These are phyloP conservation scores for Crucibulum laeve DNA, from an alignment of 768 basidiomycete genomes.

Conservation along the genomic window DNA sequence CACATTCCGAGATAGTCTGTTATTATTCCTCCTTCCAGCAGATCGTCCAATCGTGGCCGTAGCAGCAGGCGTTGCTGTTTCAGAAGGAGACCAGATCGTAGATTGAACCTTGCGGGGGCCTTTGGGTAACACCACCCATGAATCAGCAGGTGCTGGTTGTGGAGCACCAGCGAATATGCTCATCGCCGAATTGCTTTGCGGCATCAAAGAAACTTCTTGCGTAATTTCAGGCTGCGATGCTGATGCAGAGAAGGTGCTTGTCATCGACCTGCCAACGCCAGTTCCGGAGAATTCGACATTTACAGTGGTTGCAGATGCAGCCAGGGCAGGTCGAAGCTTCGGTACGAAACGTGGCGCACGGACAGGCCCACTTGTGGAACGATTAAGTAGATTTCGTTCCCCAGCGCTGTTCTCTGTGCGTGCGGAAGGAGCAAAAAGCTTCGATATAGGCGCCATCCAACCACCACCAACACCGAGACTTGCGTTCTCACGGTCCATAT, in stretches of 20 bases:
- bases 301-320: conserved; percentile 87
- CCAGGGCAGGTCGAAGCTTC: conserved; percentile 80
- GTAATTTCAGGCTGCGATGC: conserved; percentile 2
- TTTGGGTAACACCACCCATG: conserved; percentile 69
- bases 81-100: not conserved
- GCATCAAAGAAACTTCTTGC: not conserved
- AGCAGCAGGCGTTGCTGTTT: conserved; percentile 2
- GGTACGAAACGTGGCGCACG: conserved; percentile 51
- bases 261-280: conserved; percentile 38
- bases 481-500: conserved; percentile 28
- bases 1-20: conserved; percentile 56
- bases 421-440: conserved; percentile 50
- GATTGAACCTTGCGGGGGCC: conserved; percentile 22
- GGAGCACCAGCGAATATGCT: conserved; percentile 93
- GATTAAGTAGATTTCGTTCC: conserved; percentile 4
- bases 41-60: conserved; percentile 20
- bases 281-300: conserved; percentile 92
- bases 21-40: conserved; percentile 11
- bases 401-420: conserved; percentile 17
- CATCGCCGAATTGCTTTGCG: conserved; percentile 39
- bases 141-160: conserved; percentile 42
- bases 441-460: conserved; percentile 88
- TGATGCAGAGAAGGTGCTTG: conserved; percentile 26
- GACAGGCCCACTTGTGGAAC: conserved; percentile 19
- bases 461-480: conserved; percentile 32